Evolutionary conservation across 192 early-diverging fungal species (phyloP).

Genomic region (Chytriomyces sp.): DNA sequence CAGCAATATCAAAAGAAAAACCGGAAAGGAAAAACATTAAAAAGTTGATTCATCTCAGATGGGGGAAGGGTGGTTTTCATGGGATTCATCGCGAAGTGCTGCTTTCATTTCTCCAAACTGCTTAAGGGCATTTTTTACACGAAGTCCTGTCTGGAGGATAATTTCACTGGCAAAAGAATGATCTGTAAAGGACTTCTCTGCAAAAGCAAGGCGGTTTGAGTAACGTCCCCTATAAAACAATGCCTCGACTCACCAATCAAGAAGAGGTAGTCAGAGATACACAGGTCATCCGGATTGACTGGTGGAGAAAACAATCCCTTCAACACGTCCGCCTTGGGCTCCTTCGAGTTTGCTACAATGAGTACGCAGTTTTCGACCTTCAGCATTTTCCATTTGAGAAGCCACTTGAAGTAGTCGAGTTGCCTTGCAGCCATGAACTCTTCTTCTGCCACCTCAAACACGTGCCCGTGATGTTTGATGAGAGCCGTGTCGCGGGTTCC

Average conservation of each 20-base stretch:
- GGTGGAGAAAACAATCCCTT: neutral
- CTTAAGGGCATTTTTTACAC: constrained; percentile 16
- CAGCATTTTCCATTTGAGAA: neutral
- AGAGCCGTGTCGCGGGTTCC: neutral
- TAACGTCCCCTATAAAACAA: neutral
- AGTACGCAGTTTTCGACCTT: constrained; percentile 8
- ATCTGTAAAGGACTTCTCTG: constrained; percentile 4
- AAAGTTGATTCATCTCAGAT: too few species aligned
- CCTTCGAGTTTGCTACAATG: constrained; percentile 12
- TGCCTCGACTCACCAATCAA: neutral
- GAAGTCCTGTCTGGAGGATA: constrained; percentile 13
- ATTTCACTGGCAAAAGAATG: constrained; percentile 19
- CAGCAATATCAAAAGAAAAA: too few species aligned
- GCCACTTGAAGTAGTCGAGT: neutral
- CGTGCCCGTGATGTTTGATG: neutral
- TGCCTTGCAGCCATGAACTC: neutral
- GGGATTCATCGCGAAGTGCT: too few species aligned
- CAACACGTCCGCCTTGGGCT: neutral
- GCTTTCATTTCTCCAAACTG: neutral
- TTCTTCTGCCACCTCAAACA: constrained; percentile 9
- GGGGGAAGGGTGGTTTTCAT: too few species aligned
- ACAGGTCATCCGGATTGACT: neutral
- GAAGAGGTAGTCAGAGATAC: constrained; percentile 4
- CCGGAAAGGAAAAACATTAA: too few species aligned
- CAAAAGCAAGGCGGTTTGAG: neutral